Conservation (phyloP, 768 basidiomycete species). For the Dioszegia hungarica region DNA sequence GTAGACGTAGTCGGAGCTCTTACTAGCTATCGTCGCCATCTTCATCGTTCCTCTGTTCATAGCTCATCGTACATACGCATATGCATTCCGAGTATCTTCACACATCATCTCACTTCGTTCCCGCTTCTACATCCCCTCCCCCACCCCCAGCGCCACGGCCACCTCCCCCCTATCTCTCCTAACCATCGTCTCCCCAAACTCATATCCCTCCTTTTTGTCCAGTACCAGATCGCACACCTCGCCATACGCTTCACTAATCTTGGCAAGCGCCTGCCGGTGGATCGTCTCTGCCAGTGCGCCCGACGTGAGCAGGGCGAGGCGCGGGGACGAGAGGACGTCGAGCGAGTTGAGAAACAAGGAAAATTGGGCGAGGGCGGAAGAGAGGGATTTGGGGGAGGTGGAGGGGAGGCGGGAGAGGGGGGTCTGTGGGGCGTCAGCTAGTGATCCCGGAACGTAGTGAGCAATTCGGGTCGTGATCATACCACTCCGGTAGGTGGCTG, state of each 20-base stretch:
- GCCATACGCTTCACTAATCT: conserved; percentile 67
- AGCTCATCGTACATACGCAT: too few relatives aligned
- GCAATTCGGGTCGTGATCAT: too few relatives aligned
- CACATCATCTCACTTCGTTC: too few relatives aligned
- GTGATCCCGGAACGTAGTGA: background rate
- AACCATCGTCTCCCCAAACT: conserved; percentile 80
- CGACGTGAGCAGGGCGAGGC: conserved; percentile 67
- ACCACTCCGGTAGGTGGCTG: too few relatives aligned
- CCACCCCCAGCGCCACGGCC: conserved; percentile 37
- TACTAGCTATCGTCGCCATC: too few relatives aligned
- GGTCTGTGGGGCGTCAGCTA: conserved; percentile 50
- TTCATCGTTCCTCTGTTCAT: too few relatives aligned
- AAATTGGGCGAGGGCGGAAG: conserved; percentile 61
- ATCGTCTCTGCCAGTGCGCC: conserved; percentile 64
- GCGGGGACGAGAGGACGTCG: conserved; percentile 69
- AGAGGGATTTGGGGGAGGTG: conserved; percentile 62
- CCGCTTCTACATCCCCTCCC: too few relatives aligned
- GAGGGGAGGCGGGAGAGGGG: conserved; percentile 72
- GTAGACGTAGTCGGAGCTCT: too few relatives aligned
- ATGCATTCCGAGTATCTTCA: too few relatives aligned
- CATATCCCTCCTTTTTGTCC: conserved; percentile 72
- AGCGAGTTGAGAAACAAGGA: conserved; percentile 77
- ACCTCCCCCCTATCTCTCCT: conserved; percentile 55
- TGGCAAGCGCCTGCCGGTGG: conserved; percentile 68
- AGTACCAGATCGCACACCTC: conserved; percentile 71